These are phyloP conservation scores for Patellifolia procumbens DNA, from an alignment of 179 eudicot genomes.

Conservation along the genomic window DNA sequence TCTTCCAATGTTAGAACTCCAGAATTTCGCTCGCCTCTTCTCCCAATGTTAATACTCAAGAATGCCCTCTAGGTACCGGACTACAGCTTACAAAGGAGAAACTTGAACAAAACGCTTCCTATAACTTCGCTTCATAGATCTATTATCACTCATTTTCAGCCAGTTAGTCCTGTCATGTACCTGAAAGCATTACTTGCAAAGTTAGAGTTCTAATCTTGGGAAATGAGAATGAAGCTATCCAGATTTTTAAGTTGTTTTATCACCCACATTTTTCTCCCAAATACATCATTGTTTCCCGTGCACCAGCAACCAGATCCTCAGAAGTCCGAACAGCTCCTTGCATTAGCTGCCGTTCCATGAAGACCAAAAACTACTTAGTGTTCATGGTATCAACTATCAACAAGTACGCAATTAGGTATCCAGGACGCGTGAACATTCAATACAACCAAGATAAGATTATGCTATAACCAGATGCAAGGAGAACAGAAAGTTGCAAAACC, in stretches of 20 bases:
- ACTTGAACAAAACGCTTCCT: neutral
- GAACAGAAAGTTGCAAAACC: neutral
- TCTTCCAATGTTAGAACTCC: neutral
- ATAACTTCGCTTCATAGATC: neutral
- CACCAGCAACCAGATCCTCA: neutral
- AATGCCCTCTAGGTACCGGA: neutral
- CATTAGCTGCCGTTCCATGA: neutral
- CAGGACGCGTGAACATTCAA: neutral
- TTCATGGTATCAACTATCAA: neutral
- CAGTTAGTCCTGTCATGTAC: neutral
- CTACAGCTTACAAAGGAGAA: neutral
- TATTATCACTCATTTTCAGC: neutral
- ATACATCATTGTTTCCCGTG: neutral
- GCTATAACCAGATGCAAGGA: neutral
- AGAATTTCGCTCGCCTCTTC: neutral
- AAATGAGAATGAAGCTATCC: neutral
- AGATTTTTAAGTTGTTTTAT: neutral
- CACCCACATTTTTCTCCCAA: conserved; percentile 2
- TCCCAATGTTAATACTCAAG: neutral
- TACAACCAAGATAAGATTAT: conserved; percentile 1
- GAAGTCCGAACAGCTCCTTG: neutral
- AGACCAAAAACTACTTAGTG: neutral
- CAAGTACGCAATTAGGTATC: neutral
- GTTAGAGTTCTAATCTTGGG: neutral
- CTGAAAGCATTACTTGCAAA: neutral